Evolutionary conservation across 305 asterid genomes (phyloP).

Genomic region (Fraxinus baroniana): DNA sequence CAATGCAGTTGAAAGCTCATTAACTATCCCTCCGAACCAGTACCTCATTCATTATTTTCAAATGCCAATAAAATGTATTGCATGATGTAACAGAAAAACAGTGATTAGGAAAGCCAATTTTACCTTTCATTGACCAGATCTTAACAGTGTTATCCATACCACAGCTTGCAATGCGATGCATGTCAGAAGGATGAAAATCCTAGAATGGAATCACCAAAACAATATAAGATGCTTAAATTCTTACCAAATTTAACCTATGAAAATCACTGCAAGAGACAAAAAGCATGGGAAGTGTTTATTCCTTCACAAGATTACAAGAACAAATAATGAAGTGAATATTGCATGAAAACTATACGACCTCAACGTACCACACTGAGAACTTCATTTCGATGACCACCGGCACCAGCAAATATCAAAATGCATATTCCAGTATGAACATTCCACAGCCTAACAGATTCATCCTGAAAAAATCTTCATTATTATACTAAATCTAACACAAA

Average conservation of each 20-base stretch:
- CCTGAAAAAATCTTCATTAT: constrained; percentile 44
- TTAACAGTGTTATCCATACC: constrained; percentile 98
- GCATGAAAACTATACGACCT: background rate
- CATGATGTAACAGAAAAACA: constrained; percentile 7
- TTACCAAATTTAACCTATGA: background rate
- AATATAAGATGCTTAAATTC: constrained; percentile 20
- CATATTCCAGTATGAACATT: constrained; percentile 95
- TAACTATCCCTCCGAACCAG: constrained; percentile 3
- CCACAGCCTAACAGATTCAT: constrained; percentile 98
- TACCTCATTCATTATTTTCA: constrained; percentile 1
- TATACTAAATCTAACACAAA: constrained; percentile 4
- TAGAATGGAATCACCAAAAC: constrained; percentile 29
- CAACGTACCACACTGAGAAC: constrained; percentile 91
- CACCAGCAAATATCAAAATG: constrained; percentile 96
- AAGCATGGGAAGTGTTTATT: background rate
- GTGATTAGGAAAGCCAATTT: background rate
- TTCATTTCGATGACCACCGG: constrained; percentile 99
- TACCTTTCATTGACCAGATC: constrained; percentile 99
- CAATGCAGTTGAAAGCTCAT: constrained; percentile 11
- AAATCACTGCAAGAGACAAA: background rate
- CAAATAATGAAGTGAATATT: background rate
- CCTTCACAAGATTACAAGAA: background rate
- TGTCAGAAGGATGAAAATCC: constrained; percentile 98
- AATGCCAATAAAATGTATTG: constrained; percentile 6
- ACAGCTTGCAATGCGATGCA: constrained; percentile 89